Evolutionary conservation across 1,284 basidiomycete genomes (phyloP).

Genomic region (Cryptococcus depauperatus): DNA sequence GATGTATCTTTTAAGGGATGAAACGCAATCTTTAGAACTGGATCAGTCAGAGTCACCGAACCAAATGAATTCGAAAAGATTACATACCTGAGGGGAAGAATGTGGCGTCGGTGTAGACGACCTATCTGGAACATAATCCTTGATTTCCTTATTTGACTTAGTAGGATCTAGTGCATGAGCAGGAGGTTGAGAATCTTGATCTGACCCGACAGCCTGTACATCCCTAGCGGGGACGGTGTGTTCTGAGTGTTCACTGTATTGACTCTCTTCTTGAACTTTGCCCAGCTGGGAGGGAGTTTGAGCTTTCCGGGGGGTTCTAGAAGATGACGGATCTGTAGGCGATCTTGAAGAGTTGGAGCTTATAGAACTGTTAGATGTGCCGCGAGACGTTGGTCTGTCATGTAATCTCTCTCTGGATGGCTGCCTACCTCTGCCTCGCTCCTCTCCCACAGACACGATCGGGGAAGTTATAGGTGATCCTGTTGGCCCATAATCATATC

Average conservation of each 20-base stretch:
- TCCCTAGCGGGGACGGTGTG: neutral
- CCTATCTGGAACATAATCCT: slow-evolving; percentile 33
- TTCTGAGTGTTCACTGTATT: slow-evolving; percentile 8
- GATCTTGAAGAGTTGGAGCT: slow-evolving; percentile 21
- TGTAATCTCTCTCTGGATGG: slow-evolving; percentile 26
- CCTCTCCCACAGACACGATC: slow-evolving; percentile 9
- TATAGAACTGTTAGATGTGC: slow-evolving; percentile 25
- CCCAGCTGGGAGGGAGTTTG: slow-evolving; percentile 18
- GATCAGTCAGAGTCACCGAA: slow-evolving; percentile 20
- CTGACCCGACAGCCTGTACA: neutral
- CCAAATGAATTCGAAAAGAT: slow-evolving; percentile 2
- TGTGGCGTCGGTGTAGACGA: slow-evolving; percentile 45
- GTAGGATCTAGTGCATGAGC: neutral
- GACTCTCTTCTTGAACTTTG: slow-evolving; percentile 20
- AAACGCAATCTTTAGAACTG: slow-evolving; percentile 33
- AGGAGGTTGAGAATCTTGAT: neutral
- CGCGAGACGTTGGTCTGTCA: slow-evolving; percentile 30
- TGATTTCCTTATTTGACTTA: neutral
- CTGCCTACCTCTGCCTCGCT: slow-evolving; percentile 26
- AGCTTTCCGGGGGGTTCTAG: slow-evolving; percentile 3
- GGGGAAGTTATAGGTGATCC: slow-evolving; percentile 23
- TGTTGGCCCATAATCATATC: slow-evolving; percentile 15
- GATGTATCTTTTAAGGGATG: slow-evolving; percentile 41
- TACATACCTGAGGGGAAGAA: slow-evolving; percentile 46
- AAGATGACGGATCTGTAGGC: slow-evolving; percentile 10